phyloP scores from a whole-genome alignment of 441 rosid genomes.

The Flueggea neowawraea region DNA sequence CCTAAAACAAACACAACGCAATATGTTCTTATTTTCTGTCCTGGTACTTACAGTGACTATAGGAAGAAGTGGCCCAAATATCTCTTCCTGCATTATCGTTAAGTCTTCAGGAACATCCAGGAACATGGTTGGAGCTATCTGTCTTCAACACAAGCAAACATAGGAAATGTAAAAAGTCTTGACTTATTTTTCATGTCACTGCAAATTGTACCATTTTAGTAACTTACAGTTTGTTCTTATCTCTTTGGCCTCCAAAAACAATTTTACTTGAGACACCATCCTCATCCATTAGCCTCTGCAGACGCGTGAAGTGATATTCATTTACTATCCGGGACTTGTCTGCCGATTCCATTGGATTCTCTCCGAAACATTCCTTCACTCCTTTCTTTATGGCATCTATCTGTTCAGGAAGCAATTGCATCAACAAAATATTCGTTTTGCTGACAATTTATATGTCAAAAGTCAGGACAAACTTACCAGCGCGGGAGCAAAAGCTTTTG shows the following conservation, averaged over 20 bases:
- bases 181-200: too few relatives aligned
- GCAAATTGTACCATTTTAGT: too few relatives aligned
- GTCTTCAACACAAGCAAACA: conserved; percentile 25
- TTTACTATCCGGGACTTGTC: conserved; percentile 77
- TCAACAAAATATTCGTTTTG: background rate
- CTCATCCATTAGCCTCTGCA: conserved; percentile 64
- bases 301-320: conserved; percentile 59
- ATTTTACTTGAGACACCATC: conserved; percentile 61
- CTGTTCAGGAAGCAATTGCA: conserved; percentile 21
- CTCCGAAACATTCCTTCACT: conserved; percentile 61
- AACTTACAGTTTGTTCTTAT: conserved; percentile 58
- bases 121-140: conserved; percentile 55
- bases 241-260: conserved; percentile 71
- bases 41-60: conserved; percentile 33
- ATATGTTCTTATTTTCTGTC: too few relatives aligned
- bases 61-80: conserved; percentile 75
- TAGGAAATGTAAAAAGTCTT: background rate
- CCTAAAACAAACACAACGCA: too few relatives aligned
- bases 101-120: conserved; percentile 56
- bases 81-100: conserved; percentile 66
- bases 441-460: background rate
- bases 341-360: conserved; percentile 66
- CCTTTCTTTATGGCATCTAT: conserved; percentile 53
- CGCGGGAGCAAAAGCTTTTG: conserved; percentile 45
- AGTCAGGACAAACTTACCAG: conserved; percentile 31